phyloP scores from a whole-genome alignment of 2,329 filamentous ascomycete species.

The Fusarium hostae region DNA sequence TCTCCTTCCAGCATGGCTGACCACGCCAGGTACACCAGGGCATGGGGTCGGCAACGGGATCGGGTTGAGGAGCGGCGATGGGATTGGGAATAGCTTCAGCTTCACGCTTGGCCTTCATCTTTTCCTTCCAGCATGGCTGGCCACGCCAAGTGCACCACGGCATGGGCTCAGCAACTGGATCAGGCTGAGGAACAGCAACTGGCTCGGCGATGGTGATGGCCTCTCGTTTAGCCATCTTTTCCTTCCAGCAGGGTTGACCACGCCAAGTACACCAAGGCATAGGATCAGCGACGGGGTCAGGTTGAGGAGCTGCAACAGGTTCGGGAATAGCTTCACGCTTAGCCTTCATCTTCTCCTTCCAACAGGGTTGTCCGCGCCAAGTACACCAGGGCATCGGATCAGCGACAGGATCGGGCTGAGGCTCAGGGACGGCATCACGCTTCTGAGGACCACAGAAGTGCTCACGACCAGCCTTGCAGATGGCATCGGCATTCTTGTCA shows the following conservation, averaged over 20 bases:
- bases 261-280: conserved; percentile 12
- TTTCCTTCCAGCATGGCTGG: conserved; percentile 19
- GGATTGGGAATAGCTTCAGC: background rate
- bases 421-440: conserved; percentile 6
- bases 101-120: background rate
- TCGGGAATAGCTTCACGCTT: conserved; percentile 14
- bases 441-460: background rate
- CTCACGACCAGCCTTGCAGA: background rate
- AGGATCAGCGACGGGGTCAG: background rate
- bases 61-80: background rate
- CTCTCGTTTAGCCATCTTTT: background rate
- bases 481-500: background rate
- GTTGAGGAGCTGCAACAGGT: background rate
- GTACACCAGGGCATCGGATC: conserved; percentile 47
- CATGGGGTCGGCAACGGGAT: background rate
- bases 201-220: background rate
- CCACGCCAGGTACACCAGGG: conserved; percentile 52
- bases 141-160: conserved; percentile 15
- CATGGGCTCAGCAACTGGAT: background rate
- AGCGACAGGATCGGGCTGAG: conserved; percentile 31
- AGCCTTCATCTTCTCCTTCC: conserved; percentile 49
- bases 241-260: conserved; percentile 20
- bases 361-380: conserved; percentile 53
- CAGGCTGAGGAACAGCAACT: background rate
- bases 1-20: conserved; percentile 54